Evolutionary conservation across 2,329 filamentous ascomycete species (phyloP).

Genomic region (Colletotrichum tropicale): DNA sequence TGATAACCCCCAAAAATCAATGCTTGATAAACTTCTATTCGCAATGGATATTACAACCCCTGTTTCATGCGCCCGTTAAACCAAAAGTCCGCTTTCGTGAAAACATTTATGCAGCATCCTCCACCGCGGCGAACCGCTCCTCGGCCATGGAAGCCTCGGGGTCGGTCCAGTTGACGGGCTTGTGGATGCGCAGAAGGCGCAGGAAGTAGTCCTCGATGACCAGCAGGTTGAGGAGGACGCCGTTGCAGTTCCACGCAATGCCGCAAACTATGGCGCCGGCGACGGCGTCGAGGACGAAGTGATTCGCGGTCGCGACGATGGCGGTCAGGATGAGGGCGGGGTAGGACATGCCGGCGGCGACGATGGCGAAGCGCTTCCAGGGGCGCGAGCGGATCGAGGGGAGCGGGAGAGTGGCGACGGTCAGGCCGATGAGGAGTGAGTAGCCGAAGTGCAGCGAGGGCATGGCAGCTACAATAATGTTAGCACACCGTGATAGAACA

Average conservation of each 20-base stretch:
- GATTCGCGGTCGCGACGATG: constrained; percentile 75
- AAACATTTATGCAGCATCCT: background rate
- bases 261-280: constrained; percentile 70
- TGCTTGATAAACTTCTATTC: background rate
- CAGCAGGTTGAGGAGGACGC: constrained; percentile 64
- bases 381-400: constrained; percentile 54
- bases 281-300: constrained; percentile 74
- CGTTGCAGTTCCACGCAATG: constrained; percentile 64
- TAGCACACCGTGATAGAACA: background rate
- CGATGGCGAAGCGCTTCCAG: constrained; percentile 51
- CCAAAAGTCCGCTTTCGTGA: background rate
- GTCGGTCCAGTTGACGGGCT: constrained; percentile 54
- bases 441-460: constrained; percentile 79
- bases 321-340: constrained; percentile 68
- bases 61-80: background rate
- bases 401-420: constrained; percentile 69
- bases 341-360: constrained; percentile 62
- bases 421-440: constrained; percentile 74
- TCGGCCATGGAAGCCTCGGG: constrained; percentile 36
- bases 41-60: background rate
- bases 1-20: background rate
- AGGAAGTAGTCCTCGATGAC: constrained; percentile 73
- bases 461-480: constrained; percentile 65
- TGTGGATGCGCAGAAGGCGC: constrained; percentile 66
- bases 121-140: constrained; percentile 27